phyloP scores from a whole-genome alignment of 2,329 filamentous ascomycete species.

The Fusarium chuoi region DNA sequence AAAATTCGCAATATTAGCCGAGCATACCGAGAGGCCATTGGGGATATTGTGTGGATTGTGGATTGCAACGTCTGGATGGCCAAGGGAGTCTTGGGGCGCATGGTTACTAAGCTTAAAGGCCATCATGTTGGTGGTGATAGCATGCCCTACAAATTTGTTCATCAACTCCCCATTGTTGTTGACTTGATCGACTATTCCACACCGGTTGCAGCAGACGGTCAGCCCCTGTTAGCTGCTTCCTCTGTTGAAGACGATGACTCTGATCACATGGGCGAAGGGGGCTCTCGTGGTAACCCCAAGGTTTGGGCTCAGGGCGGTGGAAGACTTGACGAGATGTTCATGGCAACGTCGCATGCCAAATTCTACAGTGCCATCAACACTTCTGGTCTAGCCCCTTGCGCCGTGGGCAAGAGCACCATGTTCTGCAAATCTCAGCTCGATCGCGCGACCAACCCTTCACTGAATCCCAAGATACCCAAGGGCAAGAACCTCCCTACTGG shows the following conservation, averaged over 20 bases:
- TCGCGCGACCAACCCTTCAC: slow-evolving; percentile 67
- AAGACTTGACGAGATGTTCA: slow-evolving; percentile 91
- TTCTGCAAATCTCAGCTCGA: slow-evolving; percentile 93
- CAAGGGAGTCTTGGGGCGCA: slow-evolving; percentile 80
- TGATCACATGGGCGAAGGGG: slow-evolving; percentile 29
- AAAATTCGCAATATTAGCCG: slow-evolving; percentile 97
- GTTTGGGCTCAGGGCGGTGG: slow-evolving; percentile 71
- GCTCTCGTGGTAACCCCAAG: slow-evolving; percentile 40
- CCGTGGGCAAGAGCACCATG: slow-evolving; percentile 98
- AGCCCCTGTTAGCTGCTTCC: slow-evolving; percentile 49
- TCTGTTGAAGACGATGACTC: slow-evolving; percentile 43
- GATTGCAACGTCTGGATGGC: slow-evolving; percentile 97
- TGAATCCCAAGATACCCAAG: slow-evolving; percentile 55
- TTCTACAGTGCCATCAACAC: slow-evolving; percentile 99
- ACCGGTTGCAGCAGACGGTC: slow-evolving; percentile 31
- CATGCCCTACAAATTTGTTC: slow-evolving; percentile 87
- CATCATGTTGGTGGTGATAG: slow-evolving; percentile 60
- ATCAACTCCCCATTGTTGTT: slow-evolving; percentile 91
- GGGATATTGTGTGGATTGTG: slow-evolving; percentile 91
- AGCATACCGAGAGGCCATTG: slow-evolving; percentile 87
- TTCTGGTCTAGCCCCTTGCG: slow-evolving; percentile 88
- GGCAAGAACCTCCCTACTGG: slow-evolving; percentile 65
- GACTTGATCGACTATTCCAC: slow-evolving; percentile 64
- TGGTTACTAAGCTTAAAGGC: slow-evolving; percentile 89
- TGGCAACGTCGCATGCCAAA: slow-evolving; percentile 93